Evolutionary conservation across 2,329 filamentous ascomycete genomes (phyloP).

Genomic region (Orbilia blumenaviensis): DNA sequence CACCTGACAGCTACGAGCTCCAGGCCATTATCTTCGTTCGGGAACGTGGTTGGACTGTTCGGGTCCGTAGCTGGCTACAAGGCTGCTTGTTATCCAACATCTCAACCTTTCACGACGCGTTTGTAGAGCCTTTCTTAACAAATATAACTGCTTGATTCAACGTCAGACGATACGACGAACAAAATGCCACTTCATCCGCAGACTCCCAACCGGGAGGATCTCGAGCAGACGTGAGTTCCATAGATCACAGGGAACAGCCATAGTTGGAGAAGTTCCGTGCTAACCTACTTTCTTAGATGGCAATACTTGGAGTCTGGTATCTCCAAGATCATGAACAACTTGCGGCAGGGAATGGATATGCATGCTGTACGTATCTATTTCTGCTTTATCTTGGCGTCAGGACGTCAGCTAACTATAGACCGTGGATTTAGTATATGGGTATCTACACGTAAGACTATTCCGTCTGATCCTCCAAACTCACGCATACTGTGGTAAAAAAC

Average conservation of each 20-base stretch:
- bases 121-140: slow-evolving; percentile 23
- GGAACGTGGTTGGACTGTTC: slow-evolving; percentile 21
- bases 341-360: slow-evolving; percentile 93
- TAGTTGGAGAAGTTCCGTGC: not conserved
- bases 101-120: slow-evolving; percentile 39
- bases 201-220: slow-evolving; percentile 71
- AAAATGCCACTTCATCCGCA: slow-evolving; percentile 61
- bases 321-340: slow-evolving; percentile 88
- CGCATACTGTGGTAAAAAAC: not conserved
- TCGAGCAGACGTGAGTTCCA: slow-evolving; percentile 69
- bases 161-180: slow-evolving; percentile 14
- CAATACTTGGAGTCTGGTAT: slow-evolving; percentile 86
- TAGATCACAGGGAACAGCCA: not conserved
- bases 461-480: not conserved
- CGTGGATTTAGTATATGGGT: slow-evolving; percentile 78
- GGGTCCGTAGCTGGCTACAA: slow-evolving; percentile 27
- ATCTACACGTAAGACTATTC: slow-evolving; percentile 77
- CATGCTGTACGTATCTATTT: slow-evolving; percentile 72
- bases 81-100: slow-evolving; percentile 39
- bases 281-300: slow-evolving; percentile 71
- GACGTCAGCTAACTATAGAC: slow-evolving; percentile 11
- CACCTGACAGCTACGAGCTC: slow-evolving; percentile 8
- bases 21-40: slow-evolving; percentile 5
- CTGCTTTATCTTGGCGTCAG: slow-evolving; percentile 32
- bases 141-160: slow-evolving; percentile 44